phyloP scores from a whole-genome alignment of 495 filamentous ascomycete genomes.

The Daldinia bambusicola region DNA sequence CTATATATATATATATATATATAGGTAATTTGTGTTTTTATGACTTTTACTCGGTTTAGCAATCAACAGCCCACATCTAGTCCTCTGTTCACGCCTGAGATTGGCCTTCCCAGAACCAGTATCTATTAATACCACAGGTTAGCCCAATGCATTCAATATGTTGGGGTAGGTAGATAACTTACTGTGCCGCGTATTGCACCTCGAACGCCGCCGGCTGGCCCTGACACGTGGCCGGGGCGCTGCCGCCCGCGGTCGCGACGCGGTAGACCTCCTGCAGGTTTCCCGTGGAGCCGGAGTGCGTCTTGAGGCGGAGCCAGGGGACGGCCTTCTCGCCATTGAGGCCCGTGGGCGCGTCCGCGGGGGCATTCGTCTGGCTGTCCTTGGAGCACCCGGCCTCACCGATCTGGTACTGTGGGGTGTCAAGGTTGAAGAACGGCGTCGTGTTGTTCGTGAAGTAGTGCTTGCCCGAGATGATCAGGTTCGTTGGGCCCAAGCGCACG shows the following conservation, averaged over 20 bases:
- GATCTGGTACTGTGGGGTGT: slow-evolving; percentile 61
- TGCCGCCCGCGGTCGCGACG: slow-evolving; percentile 86
- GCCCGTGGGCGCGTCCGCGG: slow-evolving; percentile 64
- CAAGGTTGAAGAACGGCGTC: slow-evolving; percentile 83
- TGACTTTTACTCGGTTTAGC: slow-evolving; percentile 29
- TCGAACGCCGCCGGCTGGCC: slow-evolving; percentile 70
- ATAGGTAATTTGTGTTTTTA: slow-evolving; percentile 1
- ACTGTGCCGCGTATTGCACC: slow-evolving; percentile 86
- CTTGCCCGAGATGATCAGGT: slow-evolving; percentile 72
- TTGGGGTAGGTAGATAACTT: slow-evolving; percentile 52
- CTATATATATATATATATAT: no score
- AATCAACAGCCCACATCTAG: neutral
- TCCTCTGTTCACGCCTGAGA: slow-evolving; percentile 18
- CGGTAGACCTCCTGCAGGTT: slow-evolving; percentile 80
- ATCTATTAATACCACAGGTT: slow-evolving; percentile 34
- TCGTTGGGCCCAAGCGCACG: slow-evolving; percentile 59
- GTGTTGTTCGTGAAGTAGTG: slow-evolving; percentile 78
- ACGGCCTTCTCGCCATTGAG: slow-evolving; percentile 68
- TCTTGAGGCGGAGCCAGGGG: slow-evolving; percentile 72
- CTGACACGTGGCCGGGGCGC: slow-evolving; percentile 77
- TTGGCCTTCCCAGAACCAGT: slow-evolving; percentile 42
- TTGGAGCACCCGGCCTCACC: slow-evolving; percentile 73
- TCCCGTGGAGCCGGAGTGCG: slow-evolving; percentile 65
- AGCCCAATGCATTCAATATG: neutral
- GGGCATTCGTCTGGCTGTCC: slow-evolving; percentile 64